Evolutionary conservation across 345 rosid species (phyloP).

Genomic region (Kernera saxatilis): DNA sequence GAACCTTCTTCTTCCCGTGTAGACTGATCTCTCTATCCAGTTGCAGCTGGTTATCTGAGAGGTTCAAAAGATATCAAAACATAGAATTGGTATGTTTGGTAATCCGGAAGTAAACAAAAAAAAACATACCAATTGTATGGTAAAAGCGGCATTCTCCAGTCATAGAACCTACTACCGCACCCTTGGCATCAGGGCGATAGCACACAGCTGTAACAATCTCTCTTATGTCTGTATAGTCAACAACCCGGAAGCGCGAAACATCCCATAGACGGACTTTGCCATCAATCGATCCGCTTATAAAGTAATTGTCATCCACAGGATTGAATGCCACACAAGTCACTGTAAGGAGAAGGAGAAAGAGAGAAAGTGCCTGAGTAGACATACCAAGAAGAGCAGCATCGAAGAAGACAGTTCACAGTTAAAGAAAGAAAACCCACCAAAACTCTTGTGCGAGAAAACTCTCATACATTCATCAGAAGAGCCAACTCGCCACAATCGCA

Average conservation of each 20-base stretch:
- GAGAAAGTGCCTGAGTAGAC: background rate
- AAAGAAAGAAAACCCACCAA: constrained; percentile 37
- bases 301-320: constrained; percentile 54
- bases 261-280: constrained; percentile 81
- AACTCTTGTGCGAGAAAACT: constrained; percentile 60
- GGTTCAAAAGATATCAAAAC: background rate
- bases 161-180: constrained; percentile 68
- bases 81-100: background rate
- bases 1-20: constrained; percentile 66
- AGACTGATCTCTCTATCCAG: constrained; percentile 45
- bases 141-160: constrained; percentile 61
- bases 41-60: constrained; percentile 46
- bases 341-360: constrained; percentile 16
- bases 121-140: constrained; percentile 44
- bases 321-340: constrained; percentile 65
- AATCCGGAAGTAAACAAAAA: background rate
- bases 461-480: constrained; percentile 45
- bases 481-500: constrained; percentile 58
- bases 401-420: background rate
- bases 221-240: constrained; percentile 55
- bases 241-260: constrained; percentile 43
- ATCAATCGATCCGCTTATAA: constrained; percentile 63
- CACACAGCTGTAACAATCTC: constrained; percentile 73
- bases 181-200: constrained; percentile 61
- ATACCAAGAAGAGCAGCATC: background rate